Evolutionary conservation across 2,329 filamentous ascomycete species (phyloP), one percentile per base, ranked within the genome.

Genomic region (Penicillium sp.): DNA sequence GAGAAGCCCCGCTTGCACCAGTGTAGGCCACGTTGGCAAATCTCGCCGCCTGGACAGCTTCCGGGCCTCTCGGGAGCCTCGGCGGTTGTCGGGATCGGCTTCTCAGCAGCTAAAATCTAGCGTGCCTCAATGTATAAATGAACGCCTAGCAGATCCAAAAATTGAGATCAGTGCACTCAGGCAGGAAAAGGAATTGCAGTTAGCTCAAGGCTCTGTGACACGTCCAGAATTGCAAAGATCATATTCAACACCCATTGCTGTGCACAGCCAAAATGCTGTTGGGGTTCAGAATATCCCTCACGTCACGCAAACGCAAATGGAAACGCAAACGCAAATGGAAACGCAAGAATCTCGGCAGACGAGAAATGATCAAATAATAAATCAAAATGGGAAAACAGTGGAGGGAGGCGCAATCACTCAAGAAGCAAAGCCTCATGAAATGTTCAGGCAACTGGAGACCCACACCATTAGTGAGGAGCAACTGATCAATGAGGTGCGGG

Each of bases 381-480:
- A 42, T 35, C n/a, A 17, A 19, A 23, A 46, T 37, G 13, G 23
- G 37, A 23, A 27, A 2, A 41, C 45, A 47, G 37, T 31, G 12
- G 31, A 41, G 21, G 31, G 31, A 33, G 23, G 23, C 3, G 13
- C 21, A 33, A 19, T 29, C 27, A 7, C 31, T 27, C 31, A 23
- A 35, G 41, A 37, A 41, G 23, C n/a, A 42, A 45, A 21, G 13
- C 45, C n/a, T 23, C 59, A 61, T 59, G 62, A 63, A 71, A 75
- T 84, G 58, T 67, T 83, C 5, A 68, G 79, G 12, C 84, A 91
- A 63, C 86, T 84, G 0, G 82, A 87, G 50, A 90, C 86, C 0
- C 77, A 86, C 0, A 83, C 86, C 0, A 92, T 94, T 8, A 88
- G 87, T 0, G 87, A 91, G 60, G 88, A 92, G 0, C 89, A 96